phyloP scores from a whole-genome alignment of 768 basidiomycete species.

The Auricularia auricula-judae region DNA sequence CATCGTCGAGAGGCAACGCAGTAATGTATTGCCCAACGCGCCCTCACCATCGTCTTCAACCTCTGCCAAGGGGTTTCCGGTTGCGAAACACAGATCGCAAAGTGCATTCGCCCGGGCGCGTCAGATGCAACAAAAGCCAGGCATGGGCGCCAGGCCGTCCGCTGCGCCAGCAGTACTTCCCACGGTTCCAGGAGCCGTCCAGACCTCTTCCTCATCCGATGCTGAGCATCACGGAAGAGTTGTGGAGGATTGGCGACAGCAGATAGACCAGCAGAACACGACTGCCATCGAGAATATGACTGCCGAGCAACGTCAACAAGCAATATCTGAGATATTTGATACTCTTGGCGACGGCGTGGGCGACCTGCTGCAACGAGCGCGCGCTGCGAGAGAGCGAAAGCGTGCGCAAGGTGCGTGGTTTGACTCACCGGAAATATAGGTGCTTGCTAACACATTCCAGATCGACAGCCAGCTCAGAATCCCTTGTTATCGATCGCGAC shows the following conservation, averaged over 20 bases:
- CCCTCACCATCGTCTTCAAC: conserved; percentile 14
- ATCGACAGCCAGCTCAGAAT: too few species aligned
- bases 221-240: conserved; percentile 24
- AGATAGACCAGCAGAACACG: conserved; percentile 57
- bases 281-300: conserved; percentile 48
- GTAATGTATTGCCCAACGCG: conserved; percentile 11
- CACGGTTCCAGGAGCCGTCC: conserved; percentile 9
- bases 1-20: conserved; percentile 30
- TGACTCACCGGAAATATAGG: too few species aligned
- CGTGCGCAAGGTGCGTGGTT: conserved; percentile 8
- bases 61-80: conserved; percentile 45
- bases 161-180: conserved; percentile 13
- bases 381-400: conserved; percentile 33
- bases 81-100: conserved; percentile 49
- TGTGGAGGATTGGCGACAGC: conserved; percentile 36
- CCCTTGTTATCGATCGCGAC: too few species aligned
- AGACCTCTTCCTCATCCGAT: not conserved
- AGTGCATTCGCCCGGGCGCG: conserved; percentile 37
- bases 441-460: too few species aligned
- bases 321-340: conserved; percentile 54
- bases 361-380: conserved; percentile 48
- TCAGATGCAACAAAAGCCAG: conserved; percentile 11
- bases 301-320: conserved; percentile 55
- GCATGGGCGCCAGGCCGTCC: conserved; percentile 4
- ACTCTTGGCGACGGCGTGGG: conserved; percentile 58